These are phyloP conservation scores for Fragosphaeria purpurea DNA, from an alignment of 2,329 filamentous ascomycete species.

Conservation along the genomic window DNA sequence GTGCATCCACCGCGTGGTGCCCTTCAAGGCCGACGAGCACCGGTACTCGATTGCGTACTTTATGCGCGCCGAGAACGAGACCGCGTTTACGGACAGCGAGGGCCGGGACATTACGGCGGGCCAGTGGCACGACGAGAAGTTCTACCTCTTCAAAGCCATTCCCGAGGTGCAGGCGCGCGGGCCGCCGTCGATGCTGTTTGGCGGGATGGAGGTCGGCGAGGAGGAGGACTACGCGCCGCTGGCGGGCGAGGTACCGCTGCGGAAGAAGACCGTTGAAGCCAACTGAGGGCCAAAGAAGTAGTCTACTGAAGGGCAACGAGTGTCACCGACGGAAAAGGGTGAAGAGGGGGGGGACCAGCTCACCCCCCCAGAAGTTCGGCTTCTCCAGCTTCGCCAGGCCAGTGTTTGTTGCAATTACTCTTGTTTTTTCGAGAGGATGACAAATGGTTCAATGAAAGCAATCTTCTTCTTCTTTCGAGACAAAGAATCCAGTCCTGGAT, in stretches of 20 bases:
- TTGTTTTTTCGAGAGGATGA: too few relatives aligned
- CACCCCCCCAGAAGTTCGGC: too few relatives aligned
- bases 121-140: conserved; percentile 46
- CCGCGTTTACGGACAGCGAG: conserved; percentile 45
- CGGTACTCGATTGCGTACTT: conserved; percentile 52
- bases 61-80: conserved; percentile 45
- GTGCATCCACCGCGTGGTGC: conserved; percentile 48
- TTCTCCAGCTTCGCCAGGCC: too few relatives aligned
- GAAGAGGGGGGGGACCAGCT: too few relatives aligned
- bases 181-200: conserved; percentile 37
- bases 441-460: too few relatives aligned
- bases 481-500: too few relatives aligned
- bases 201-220: conserved; percentile 38
- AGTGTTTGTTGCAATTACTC: too few relatives aligned
- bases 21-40: conserved; percentile 40
- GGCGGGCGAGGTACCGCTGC: conserved; percentile 24
- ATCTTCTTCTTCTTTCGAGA: too few relatives aligned
- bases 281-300: too few relatives aligned
- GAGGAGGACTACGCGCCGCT: conserved; percentile 14
- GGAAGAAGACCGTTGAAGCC: too few relatives aligned
- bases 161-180: conserved; percentile 32
- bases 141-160: conserved; percentile 33
- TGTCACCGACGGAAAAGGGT: too few relatives aligned
- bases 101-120: conserved; percentile 42
- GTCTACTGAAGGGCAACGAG: too few relatives aligned